These are phyloP conservation scores for Paramecium biaurelia DNA, from an alignment of 73 alveolate genomes.

Conservation along the genomic window DNA sequence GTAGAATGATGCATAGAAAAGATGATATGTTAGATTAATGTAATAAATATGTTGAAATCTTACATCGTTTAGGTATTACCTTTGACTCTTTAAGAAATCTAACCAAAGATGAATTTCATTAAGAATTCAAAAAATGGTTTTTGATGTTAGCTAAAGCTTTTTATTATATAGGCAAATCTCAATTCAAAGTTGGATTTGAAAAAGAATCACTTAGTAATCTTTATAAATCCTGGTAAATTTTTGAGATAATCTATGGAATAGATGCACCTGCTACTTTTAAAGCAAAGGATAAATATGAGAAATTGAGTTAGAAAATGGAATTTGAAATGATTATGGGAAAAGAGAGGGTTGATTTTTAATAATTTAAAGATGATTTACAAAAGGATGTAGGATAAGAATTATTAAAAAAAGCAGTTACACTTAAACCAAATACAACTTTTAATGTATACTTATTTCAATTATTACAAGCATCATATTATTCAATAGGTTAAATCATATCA, in stretches of 20 bases:
- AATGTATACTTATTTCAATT: not conserved
- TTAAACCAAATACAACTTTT: not conserved
- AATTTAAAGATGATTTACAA: not conserved
- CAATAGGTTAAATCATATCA: conserved; percentile 34
- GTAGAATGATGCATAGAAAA: conserved; percentile 13
- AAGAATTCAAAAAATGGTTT: conserved; percentile 9
- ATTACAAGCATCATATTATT: not conserved
- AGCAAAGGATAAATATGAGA: conserved; percentile 6
- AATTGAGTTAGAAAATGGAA: conserved; percentile 45
- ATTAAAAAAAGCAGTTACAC: not conserved
- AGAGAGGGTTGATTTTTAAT: not conserved
- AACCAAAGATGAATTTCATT: conserved; percentile 11
- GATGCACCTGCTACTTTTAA: not conserved
- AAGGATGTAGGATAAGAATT: not conserved
- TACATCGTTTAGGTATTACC: not conserved
- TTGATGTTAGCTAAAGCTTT: conserved; percentile 23
- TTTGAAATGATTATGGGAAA: conserved; percentile 19
- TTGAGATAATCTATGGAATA: not conserved
- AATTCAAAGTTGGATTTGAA: conserved; percentile 41
- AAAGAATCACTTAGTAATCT: not conserved
- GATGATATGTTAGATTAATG: conserved; percentile 40
- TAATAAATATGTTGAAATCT: conserved; percentile 1
- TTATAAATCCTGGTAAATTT: conserved; percentile 7
- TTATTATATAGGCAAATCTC: conserved; percentile 1
- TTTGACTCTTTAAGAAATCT: not conserved